Evolutionary conservation across 2,329 filamentous ascomycete genomes (phyloP).

Genomic region (Orbilia quercus): DNA sequence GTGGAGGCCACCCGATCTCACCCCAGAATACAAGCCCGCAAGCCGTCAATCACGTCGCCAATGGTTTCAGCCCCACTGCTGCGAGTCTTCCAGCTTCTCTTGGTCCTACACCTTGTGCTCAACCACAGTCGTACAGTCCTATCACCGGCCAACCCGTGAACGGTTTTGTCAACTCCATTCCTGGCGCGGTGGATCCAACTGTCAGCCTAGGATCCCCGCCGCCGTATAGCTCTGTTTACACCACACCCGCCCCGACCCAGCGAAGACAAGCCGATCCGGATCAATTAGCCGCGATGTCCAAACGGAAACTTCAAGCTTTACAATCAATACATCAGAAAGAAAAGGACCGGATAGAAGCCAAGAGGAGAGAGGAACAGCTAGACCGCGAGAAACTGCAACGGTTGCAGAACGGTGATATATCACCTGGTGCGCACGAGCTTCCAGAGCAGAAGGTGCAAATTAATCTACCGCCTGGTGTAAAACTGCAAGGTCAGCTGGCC

Average conservation of each 20-base stretch:
- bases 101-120: slow-evolving; percentile 12
- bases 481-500: background rate
- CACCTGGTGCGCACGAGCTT: slow-evolving; percentile 2
- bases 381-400: slow-evolving; percentile 26
- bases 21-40: background rate
- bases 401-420: slow-evolving; percentile 4
- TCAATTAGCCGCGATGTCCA: slow-evolving; percentile 32
- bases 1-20: slow-evolving; percentile 1
- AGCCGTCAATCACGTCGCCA: background rate
- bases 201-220: slow-evolving; percentile 25
- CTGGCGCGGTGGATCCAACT: background rate
- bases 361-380: slow-evolving; percentile 28
- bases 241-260: slow-evolving; percentile 15
- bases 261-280: slow-evolving; percentile 16
- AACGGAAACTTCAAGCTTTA: slow-evolving; percentile 30
- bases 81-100: slow-evolving; percentile 8
- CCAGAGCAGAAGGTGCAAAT: slow-evolving; percentile 29
- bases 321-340: slow-evolving; percentile 37
- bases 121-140: background rate
- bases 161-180: background rate
- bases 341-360: slow-evolving; percentile 35
- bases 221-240: slow-evolving; percentile 23
- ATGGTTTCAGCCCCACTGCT: background rate
- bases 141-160: background rate
- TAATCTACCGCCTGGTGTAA: slow-evolving; percentile 42